Evolutionary conservation across 371 early-diverging fungal genomes (phyloP).

Genomic region (Mucor indicus): DNA sequence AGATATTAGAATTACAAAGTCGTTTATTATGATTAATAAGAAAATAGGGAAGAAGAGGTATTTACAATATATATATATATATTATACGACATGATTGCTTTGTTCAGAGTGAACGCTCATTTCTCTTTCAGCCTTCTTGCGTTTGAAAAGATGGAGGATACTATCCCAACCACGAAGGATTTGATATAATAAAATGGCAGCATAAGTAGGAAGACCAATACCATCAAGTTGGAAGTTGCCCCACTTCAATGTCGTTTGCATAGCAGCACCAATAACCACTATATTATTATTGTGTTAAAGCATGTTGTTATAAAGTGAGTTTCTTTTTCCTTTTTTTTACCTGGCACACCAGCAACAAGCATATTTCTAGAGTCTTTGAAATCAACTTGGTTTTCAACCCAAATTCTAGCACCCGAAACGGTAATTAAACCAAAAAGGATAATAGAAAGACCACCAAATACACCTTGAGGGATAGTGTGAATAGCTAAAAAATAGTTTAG

Average conservation of each 20-base stretch:
- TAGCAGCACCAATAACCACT: conserved; percentile 43
- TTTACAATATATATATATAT: conserved; percentile 8
- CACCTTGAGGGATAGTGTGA: conserved; percentile 54
- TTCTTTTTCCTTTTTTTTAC: conserved; percentile 3
- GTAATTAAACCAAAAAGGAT: conserved; percentile 57
- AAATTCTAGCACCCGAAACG: conserved; percentile 59
- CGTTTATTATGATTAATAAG: too few relatives aligned
- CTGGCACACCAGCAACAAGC: conserved; percentile 49
- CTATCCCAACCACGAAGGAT: conserved; percentile 32
- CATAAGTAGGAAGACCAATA: conserved; percentile 37
- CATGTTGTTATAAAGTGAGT: not conserved
- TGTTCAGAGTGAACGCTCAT: conserved; percentile 2
- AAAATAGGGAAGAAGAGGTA: not conserved
- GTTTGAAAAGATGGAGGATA: conserved; percentile 2
- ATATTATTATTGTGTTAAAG: not conserved
- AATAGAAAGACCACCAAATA: conserved; percentile 57
- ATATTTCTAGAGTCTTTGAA: conserved; percentile 53
- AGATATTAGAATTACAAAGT: too few relatives aligned
- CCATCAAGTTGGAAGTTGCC: conserved; percentile 47
- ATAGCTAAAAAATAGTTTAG: conserved; percentile 30
- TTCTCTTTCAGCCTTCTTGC: conserved; percentile 9
- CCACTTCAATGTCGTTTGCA: conserved; percentile 41
- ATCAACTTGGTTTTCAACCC: conserved; percentile 55
- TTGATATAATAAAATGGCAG: conserved; percentile 38
- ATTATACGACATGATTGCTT: conserved; percentile 4